Conservation (phyloP, 2,329 filamentous ascomycete genomes). For the Beauveria bassiana region DNA sequence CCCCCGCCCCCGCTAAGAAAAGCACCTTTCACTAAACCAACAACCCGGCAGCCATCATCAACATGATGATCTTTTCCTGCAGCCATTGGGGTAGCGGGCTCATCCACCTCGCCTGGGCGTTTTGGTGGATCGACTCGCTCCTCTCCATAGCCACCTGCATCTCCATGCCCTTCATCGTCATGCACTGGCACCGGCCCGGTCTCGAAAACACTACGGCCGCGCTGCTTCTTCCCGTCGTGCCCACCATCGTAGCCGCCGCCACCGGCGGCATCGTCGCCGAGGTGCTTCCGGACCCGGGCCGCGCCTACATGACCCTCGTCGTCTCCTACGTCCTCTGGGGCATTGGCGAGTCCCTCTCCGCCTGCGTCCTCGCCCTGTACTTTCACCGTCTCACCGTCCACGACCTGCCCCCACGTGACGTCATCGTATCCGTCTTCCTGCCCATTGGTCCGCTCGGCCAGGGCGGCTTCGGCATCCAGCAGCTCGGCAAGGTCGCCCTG, state of each 20-base stretch:
- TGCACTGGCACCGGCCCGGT: conserved; percentile 36
- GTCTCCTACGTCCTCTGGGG: conserved; percentile 63
- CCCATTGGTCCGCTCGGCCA: conserved; percentile 61
- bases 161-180: conserved; percentile 49
- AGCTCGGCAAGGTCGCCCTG: conserved; percentile 41
- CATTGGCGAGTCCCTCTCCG: conserved; percentile 49
- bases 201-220: conserved; percentile 55
- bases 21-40: too few relatives aligned
- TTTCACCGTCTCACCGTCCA: conserved; percentile 61
- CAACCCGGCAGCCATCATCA: conserved; percentile 43
- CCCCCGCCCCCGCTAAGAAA: not conserved
- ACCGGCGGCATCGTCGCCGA: conserved; percentile 57
- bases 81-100: conserved; percentile 54
- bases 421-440: conserved; percentile 60
- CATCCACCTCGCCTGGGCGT: conserved; percentile 45
- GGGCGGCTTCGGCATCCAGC: conserved; percentile 52
- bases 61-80: conserved; percentile 55
- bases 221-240: conserved; percentile 58
- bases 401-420: conserved; percentile 57
- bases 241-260: conserved; percentile 57
- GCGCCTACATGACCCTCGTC: conserved; percentile 55
- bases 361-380: conserved; percentile 58
- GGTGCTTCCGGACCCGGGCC: conserved; percentile 44
- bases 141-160: conserved; percentile 47
- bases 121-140: conserved; percentile 51